These are phyloP conservation scores for Aegle marmelos DNA, from an alignment of 345 rosid species.

Conservation along the genomic window DNA sequence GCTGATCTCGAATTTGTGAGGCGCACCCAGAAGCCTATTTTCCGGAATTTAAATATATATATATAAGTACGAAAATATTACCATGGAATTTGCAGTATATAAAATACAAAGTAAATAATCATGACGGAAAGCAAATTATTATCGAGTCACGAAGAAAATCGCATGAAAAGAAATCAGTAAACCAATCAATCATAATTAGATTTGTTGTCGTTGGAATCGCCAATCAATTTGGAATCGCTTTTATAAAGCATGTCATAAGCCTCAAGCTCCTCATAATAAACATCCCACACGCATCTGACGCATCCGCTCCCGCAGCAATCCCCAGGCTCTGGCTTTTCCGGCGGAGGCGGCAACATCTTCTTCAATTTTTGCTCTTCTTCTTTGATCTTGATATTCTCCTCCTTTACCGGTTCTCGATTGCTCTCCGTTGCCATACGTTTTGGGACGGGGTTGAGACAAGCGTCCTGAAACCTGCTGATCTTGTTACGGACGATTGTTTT, in stretches of 20 bases:
- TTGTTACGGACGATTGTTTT: background rate
- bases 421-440: conserved; percentile 10
- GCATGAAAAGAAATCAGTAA: background rate
- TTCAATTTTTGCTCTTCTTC: conserved; percentile 15
- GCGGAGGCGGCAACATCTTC: conserved; percentile 46
- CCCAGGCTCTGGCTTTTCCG: conserved; percentile 92
- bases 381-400: background rate
- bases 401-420: background rate
- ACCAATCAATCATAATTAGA: background rate
- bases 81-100: no score
- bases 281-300: conserved; percentile 94
- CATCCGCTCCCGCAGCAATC: conserved; percentile 98
- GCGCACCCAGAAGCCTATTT: no score
- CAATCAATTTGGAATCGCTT: conserved; percentile 20
- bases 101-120: no score
- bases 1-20: no score
- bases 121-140: no score
- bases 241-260: conserved; percentile 51
- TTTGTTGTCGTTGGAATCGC: conserved; percentile 19
- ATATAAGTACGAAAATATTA: no score
- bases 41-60: no score
- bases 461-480: background rate
- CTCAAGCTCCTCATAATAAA: conserved; percentile 85
- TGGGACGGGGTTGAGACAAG: background rate
- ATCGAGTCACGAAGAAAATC: no score